Evolutionary conservation across 371 early-diverging fungal species (phyloP), one percentile per base, ranked within the genome.

Genomic region (Phascolomyces articulosus): DNA sequence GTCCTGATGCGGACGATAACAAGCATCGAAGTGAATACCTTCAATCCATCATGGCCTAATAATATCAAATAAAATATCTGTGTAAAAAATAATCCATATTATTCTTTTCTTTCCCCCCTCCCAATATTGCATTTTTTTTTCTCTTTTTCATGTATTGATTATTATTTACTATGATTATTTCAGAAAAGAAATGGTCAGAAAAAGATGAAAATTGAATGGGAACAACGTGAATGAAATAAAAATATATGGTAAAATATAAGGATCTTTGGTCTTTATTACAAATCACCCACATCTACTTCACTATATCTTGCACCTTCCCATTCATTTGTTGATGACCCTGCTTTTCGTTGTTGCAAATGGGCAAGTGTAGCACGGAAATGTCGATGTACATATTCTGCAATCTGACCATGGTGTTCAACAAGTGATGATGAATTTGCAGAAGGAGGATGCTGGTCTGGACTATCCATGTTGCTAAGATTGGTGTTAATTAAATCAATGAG

Each of bases 401-500:
- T 73, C 13, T 73, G 75, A 1, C 74, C 78, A 20, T 84, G 76
- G 28, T 79, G 82, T 49, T 83, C 77, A 31, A 84, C 74, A 48
- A 88, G 67, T 9, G 80, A 75, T 16, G 88, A 87, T 26, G 88
- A 88, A 63, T 78, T 87, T 58, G 87, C 71, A 16, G 88, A 82
- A 18, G 72, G 83, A 57, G 79, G 89, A 66, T 85, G 87, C 73
- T 78, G 88, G 71, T 76, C 88, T 29, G 85, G 85, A 44, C 80
- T 84, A 60, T 92, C 89, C 77, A 92, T 86, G 63, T 84, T 86
- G 44, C 80, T 75, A n/a, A 91, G 65, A 55, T 90, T 86, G 24
- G 89, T 87, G 66, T 88, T 86, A 69, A 96, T 94, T 63, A 95
- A 75, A 60, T 95, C 95, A 68, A 97, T 92, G 67, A 97, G 79